Conservation (phyloP, 306 rosid species). For the Dryas drummondii region DNA sequence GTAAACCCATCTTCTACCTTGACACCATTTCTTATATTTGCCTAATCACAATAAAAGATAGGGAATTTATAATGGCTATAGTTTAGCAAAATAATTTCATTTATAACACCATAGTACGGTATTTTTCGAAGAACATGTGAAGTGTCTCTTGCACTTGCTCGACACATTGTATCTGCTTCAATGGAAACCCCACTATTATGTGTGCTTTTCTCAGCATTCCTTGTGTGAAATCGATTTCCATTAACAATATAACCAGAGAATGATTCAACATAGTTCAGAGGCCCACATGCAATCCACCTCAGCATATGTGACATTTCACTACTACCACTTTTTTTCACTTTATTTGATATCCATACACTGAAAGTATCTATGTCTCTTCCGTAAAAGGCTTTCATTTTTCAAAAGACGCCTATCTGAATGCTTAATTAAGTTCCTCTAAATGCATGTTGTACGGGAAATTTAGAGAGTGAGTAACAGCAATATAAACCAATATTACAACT, state of each 20-base stretch:
- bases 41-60: not conserved
- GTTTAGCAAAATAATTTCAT: not conserved
- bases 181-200: too few relatives aligned
- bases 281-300: conserved; percentile 1
- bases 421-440: not conserved
- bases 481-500: not conserved
- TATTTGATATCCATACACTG: not conserved
- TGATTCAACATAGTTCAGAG: not conserved
- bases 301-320: not conserved
- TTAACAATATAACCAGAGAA: not conserved
- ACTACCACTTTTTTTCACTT: not conserved
- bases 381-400: not conserved
- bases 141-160: too few relatives aligned
- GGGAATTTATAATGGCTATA: not conserved
- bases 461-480: not conserved
- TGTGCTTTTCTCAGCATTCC: too few relatives aligned
- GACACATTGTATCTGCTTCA: too few relatives aligned
- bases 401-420: not conserved
- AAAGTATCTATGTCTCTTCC: not conserved
- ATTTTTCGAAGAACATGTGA: not conserved
- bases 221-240: too few relatives aligned
- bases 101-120: not conserved
- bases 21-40: not conserved
- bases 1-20: not conserved
- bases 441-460: not conserved